Evolutionary conservation across 768 basidiomycete species (phyloP).

Genomic region (Mycena maculata): DNA sequence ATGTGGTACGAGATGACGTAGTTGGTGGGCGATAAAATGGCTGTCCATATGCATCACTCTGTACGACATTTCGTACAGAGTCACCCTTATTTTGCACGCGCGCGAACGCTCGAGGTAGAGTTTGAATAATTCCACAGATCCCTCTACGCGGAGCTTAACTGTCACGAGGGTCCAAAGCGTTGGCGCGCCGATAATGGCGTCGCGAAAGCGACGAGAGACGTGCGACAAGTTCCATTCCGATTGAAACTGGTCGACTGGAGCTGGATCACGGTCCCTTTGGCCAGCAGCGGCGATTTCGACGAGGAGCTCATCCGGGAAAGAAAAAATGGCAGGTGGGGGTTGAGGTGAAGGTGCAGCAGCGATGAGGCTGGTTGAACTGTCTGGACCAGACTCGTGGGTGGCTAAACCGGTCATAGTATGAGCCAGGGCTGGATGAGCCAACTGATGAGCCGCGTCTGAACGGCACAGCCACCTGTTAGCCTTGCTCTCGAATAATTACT

Average conservation of each 20-base stretch:
- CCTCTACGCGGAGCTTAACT: background rate
- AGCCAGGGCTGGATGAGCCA: too few species aligned
- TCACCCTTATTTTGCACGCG: background rate
- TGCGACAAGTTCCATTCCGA: slow-evolving; percentile 6
- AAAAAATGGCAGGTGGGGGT: too few species aligned
- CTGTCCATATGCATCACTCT: too few species aligned
- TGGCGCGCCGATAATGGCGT: background rate
- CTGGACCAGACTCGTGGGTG: too few species aligned
- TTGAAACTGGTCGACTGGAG: background rate
- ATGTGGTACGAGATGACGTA: background rate
- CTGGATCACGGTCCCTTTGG: background rate
- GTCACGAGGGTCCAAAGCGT: background rate
- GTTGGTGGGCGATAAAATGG: background rate
- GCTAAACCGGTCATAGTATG: too few species aligned
- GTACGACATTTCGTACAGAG: background rate
- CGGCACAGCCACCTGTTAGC: too few species aligned
- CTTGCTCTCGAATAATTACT: too few species aligned
- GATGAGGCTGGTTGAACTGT: too few species aligned
- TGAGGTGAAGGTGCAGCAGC: too few species aligned
- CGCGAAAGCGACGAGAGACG: background rate
- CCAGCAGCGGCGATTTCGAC: background rate
- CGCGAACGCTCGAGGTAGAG: slow-evolving; percentile 12
- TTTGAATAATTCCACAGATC: background rate
- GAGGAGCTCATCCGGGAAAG: slow-evolving; percentile 12
- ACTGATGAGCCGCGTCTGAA: too few species aligned